Percentiles rank a stretch among this genome's conserved stretches.
phyloP scores from a whole-genome alignment of 306 rosid genomes.

The Vigna unguiculata region DNA sequence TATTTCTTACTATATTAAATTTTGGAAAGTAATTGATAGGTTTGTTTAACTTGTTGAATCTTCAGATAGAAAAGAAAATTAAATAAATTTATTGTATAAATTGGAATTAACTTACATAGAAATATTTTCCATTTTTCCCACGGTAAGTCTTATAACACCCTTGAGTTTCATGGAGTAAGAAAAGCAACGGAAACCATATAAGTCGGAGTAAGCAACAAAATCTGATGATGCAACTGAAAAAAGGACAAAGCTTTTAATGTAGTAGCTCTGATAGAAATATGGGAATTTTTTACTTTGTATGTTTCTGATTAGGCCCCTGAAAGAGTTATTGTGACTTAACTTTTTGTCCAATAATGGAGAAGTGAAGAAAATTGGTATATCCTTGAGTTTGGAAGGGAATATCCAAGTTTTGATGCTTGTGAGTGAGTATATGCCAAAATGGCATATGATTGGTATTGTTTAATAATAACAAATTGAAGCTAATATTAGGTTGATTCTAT shows the following conservation, averaged over 20 bases:
- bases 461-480: slow-evolving; percentile 30
- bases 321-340: background rate
- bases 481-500: slow-evolving; percentile 29
- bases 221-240: background rate
- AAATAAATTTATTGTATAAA: too few species aligned
- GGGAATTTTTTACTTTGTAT: background rate
- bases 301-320: background rate
- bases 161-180: background rate
- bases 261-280: too few species aligned
- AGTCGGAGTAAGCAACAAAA: background rate
- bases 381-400: slow-evolving; percentile 57
- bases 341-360: background rate
- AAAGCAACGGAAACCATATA: background rate
- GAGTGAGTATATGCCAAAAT: slow-evolving; percentile 69
- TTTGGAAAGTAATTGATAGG: background rate
- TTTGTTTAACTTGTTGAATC: background rate
- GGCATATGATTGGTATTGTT: slow-evolving; percentile 46
- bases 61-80: background rate
- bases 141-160: background rate
- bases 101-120: too few species aligned
- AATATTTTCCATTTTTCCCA: too few species aligned
- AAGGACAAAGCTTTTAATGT: background rate
- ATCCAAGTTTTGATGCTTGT: slow-evolving; percentile 66
- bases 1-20: too few species aligned
- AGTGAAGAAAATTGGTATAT: slow-evolving; percentile 51